phyloP scores from a whole-genome alignment of 1,139 yeast species.

The Yamadazyma trypodendri region DNA sequence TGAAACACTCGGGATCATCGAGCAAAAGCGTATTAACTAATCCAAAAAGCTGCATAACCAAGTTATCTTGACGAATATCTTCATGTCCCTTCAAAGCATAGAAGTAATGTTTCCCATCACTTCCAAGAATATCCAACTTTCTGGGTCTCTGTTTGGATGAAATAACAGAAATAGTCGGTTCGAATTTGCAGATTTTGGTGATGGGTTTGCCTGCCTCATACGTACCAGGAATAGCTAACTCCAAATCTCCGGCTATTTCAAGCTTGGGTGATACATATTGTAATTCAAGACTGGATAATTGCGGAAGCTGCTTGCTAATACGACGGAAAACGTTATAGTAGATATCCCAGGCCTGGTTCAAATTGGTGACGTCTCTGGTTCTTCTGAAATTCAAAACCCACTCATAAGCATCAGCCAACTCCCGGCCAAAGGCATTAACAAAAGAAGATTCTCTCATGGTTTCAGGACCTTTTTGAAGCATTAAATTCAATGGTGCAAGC shows the following conservation, averaged over 20 bases:
- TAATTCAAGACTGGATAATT: conserved; percentile 78
- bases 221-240: conserved; percentile 92
- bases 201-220: conserved; percentile 83
- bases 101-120: conserved; percentile 87
- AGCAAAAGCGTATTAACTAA: conserved; percentile 85
- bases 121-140: conserved; percentile 72
- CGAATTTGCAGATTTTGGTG: conserved; percentile 70
- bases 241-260: conserved; percentile 74
- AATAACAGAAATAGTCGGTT: conserved; percentile 83
- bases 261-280: conserved; percentile 93
- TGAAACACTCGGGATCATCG: conserved; percentile 93
- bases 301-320: conserved; percentile 86
- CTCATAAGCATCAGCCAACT: conserved; percentile 86
- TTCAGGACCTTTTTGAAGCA: conserved; percentile 84
- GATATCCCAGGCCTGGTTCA: conserved; percentile 97
- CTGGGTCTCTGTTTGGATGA: conserved; percentile 97
- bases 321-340: conserved; percentile 92
- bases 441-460: conserved; percentile 92
- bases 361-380: conserved; percentile 80
- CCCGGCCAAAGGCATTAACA: conserved; percentile 91
- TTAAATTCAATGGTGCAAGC: conserved; percentile 81
- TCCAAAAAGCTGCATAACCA: conserved; percentile 97
- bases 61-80: conserved; percentile 94
- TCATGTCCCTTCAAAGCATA: conserved; percentile 92
- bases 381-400: conserved; percentile 87